Evolutionary conservation across 768 basidiomycete genomes (phyloP).

Genomic region (Austroboletus festivus): DNA sequence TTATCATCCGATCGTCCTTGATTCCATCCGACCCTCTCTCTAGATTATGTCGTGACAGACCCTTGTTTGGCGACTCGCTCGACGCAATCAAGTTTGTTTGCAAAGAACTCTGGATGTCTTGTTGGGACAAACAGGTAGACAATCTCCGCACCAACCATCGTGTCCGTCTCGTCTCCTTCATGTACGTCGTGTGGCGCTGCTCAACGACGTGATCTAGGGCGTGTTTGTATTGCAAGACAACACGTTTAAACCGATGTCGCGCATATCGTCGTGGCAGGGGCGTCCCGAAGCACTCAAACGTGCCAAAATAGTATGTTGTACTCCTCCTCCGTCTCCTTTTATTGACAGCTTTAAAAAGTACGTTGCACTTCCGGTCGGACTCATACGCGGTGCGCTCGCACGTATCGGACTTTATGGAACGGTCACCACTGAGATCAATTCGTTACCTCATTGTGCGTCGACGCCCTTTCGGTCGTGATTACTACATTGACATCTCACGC

Average conservation of each 20-base stretch:
- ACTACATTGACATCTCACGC: not conserved
- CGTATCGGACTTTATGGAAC: constrained; percentile 74
- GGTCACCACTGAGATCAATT: constrained; percentile 74
- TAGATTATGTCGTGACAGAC: constrained; percentile 74
- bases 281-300: constrained; percentile 66
- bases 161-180: constrained; percentile 41
- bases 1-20: not conserved
- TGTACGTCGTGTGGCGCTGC: too few species aligned
- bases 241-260: constrained; percentile 77
- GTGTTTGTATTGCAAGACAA: constrained; percentile 94
- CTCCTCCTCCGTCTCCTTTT: not conserved
- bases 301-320: constrained; percentile 60
- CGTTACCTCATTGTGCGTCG: constrained; percentile 79
- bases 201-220: too few species aligned
- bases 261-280: constrained; percentile 80
- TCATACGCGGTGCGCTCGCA: constrained; percentile 78
- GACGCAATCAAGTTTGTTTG: constrained; percentile 95
- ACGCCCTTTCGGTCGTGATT: not conserved
- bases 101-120: constrained; percentile 91
- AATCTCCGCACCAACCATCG: constrained; percentile 94
- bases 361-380: constrained; percentile 75
- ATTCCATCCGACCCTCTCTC: not conserved
- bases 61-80: constrained; percentile 76
- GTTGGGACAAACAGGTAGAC: constrained; percentile 94
- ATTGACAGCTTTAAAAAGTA: constrained; percentile 47